Base-by-base conservation (phyloP, 371 early-diverging fungal species). In the Conidiobolus incongruus region DNA sequence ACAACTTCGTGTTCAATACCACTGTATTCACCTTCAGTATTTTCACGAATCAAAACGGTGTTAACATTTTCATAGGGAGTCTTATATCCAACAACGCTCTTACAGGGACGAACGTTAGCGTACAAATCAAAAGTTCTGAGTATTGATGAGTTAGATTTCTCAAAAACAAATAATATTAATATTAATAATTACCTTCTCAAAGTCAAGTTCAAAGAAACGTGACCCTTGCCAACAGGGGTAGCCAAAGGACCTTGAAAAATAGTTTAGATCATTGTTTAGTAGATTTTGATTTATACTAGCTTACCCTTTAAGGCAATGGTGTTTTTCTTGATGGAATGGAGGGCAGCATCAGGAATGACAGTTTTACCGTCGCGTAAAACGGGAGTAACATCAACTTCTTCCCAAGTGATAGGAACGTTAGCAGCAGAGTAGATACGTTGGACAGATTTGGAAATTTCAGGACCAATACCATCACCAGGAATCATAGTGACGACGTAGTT, bases 21-120 rank as follows among this genome's bases (percentile, higher is more conserved):
- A 52, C 85, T 84, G 74, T 95, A 95, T 67, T 96, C 94, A 52
- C 94, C 97, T 66, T 96, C 97, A 30, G 97, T 96, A 76, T 96
- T 96, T 62, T 96, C 97, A 63, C 97, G 87, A 58, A 96, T 94
- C 47, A 96, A 69, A 35, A 96, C 94, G 29, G 93, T 87, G 66
- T 96, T 73, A 43, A 96, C 97, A 54, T 94, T 77, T 50, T 85
- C 81, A 60, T 92, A 94, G 47, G 79, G 81, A 33, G 97, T 96
- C 61, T 81, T 81, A 69, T 75, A 96, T 29, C 95, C 95, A 40
- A 70, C 76, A 54, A 96, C 82, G 39, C 80, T 79, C 57, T 81
- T 77, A 76, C 94, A 93, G 39, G 95, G 95, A 61, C 95, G 83
- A 47, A 96, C 89, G 67, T 94, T 94, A 58, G 97, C 97, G 55